Evolutionary conservation across 768 basidiomycete genomes (phyloP), one percentile per base, ranked within the genome.

Genomic region (Suillus placidus): DNA sequence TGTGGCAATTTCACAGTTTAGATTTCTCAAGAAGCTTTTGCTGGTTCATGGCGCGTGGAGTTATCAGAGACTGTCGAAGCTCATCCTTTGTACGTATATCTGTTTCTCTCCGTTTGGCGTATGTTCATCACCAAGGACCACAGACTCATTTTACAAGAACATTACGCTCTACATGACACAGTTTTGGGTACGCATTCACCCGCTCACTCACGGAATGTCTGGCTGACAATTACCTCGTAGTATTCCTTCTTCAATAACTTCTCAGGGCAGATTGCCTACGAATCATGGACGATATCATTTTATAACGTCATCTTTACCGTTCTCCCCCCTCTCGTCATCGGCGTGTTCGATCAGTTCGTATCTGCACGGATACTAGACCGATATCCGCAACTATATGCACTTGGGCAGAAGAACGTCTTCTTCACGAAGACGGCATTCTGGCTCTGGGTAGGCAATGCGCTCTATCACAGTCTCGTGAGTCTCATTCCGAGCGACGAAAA

Each of bases 241-340:
- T 99, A 88, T 78, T 97, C 97, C 12, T 97, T 98, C 83, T 94
- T 96, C 86, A 99, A 99, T 84, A 97, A 97, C 72, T 99, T 97
- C 81, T 99, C 97, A 0, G 97, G 97, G 23, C 97, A 99, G 77
- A 96, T 99, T 67, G 93, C 95, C 60, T 96, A 95, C 75, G 97
- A 99, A 80, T 97, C 96, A 26, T 99, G 97, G 97, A 97, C 97
- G 9, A 85, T 99, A 72, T 95, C 97, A 0, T 84, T 96, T 72
- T 99, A 97, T 82, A 97, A 97, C 74, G 94, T 99, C 71, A 77
- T 97, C 58, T 99, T 99, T 82, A 97, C 97, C 47, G 87, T 99
- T 42, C 84, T 99, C 1, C 97, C 97, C 0, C 97, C 97, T 0
- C 85, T 99, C 60, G 97, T 99, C 62, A 97, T 99, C 70, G 97